Evolutionary conservation across 176 grass and related monocot species (phyloP).

Genomic region (Musa acuminata): DNA sequence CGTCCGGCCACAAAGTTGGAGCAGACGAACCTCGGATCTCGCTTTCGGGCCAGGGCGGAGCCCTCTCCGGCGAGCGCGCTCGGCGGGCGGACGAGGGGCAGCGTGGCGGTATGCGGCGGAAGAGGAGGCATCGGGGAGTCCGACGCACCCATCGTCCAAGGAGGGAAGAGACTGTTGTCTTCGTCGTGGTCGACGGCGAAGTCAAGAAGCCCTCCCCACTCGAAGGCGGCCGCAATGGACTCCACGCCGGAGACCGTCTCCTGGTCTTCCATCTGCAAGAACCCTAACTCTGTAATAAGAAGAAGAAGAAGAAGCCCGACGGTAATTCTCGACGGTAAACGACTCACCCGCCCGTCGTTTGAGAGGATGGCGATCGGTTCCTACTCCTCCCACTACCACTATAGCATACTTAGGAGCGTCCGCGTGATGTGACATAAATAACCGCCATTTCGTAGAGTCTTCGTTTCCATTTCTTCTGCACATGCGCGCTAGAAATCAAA

Average conservation of each 20-base stretch:
- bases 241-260: too few species aligned
- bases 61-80: neutral
- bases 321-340: too few species aligned
- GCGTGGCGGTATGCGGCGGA: neutral
- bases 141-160: conserved; percentile 27
- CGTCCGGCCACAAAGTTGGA: conserved; percentile 66
- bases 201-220: conserved; percentile 68
- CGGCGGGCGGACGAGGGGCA: neutral
- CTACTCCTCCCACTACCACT: too few species aligned
- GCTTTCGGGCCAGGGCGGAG: conserved; percentile 45
- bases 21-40: conserved; percentile 76
- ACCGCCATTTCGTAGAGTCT: too few species aligned
- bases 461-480: too few species aligned
- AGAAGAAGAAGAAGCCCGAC: neutral
- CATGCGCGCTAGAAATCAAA: too few species aligned
- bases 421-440: too few species aligned
- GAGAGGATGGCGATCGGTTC: too few species aligned
- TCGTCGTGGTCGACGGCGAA: conserved; percentile 29
- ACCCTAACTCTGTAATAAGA: neutral
- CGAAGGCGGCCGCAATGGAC: conserved; percentile 10
- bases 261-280: neutral
- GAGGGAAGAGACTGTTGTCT: conserved; percentile 32
- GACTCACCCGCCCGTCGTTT: too few species aligned
- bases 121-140: neutral
- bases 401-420: too few species aligned